Conservation (phyloP, 169 alveolate genomes). For the Babesia bigemina region DNA sequence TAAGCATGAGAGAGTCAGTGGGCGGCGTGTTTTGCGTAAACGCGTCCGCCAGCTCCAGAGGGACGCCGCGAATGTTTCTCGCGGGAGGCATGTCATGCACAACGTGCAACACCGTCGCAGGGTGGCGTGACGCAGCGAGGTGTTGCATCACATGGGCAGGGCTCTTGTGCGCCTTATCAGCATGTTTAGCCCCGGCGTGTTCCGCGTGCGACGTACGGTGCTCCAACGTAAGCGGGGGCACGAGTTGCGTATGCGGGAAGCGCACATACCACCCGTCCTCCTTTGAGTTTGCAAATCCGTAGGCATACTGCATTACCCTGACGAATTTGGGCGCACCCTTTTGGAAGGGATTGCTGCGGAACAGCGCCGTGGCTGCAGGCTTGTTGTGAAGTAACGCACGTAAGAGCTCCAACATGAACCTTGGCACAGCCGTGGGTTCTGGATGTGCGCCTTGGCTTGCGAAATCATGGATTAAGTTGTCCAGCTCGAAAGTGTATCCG, state of each 20-base stretch:
- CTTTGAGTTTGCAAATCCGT: slow-evolving; percentile 14
- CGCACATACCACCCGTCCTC: slow-evolving; percentile 34
- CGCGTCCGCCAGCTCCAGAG: slow-evolving; percentile 56
- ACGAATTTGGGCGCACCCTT: slow-evolving; percentile 53
- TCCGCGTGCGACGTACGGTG: neutral
- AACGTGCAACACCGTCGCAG: slow-evolving; percentile 24
- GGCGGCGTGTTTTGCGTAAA: slow-evolving; percentile 28
- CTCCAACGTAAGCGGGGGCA: slow-evolving; percentile 45
- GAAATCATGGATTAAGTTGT: slow-evolving; percentile 30
- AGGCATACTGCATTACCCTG: slow-evolving; percentile 51
- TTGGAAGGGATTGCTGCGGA: slow-evolving; percentile 42
- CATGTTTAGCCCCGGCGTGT: neutral
- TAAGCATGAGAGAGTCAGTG: slow-evolving; percentile 40
- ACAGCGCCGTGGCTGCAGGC: slow-evolving; percentile 6
- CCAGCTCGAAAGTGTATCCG: slow-evolving; percentile 49
- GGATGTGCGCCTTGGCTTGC: neutral
- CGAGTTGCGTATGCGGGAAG: slow-evolving; percentile 8
- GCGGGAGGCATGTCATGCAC: slow-evolving; percentile 48
- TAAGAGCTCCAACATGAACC: slow-evolving; percentile 23
- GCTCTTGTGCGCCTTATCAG: neutral
- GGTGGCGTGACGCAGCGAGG: neutral
- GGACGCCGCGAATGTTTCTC: slow-evolving; percentile 32
- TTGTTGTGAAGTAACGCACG: slow-evolving; percentile 32
- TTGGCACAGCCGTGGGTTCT: slow-evolving; percentile 14
- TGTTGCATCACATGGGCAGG: neutral